Base-by-base conservation (phyloP, 1,139 yeast species). In the Geotrichum fermentans region DNA sequence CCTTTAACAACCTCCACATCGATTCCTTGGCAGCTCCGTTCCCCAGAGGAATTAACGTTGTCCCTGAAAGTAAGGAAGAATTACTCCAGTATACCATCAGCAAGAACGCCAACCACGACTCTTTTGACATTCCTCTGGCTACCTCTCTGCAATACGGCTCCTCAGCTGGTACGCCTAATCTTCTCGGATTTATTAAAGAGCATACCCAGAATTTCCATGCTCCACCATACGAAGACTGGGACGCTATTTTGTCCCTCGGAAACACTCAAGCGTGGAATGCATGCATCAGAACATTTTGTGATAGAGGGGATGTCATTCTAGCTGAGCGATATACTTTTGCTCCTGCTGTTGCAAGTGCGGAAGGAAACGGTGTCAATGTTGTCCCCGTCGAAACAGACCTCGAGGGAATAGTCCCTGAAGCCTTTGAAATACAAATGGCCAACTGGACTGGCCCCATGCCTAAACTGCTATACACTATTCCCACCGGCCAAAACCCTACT, bases 401-500 rank as follows among this genome's bases (percentile, higher is more conserved):
- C 34, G 75, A 77, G 57, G 97, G 97, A 56, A 75, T 90, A 45
- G 67, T 86, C 49, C 96, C 97, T 18, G 83, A 79, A 47, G 77
- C 78, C 43, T 73, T 90, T 53, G 90, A 75, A 18, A 68, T 69
- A 42, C 71, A 80, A 53, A 74, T 90, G 65, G 78, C 74, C 57
- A 73, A 75, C 60, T 89, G 97, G 97, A 73, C 71, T 60, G 66
- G 80, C 67, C 64, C 84, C 74, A 78, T 76, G 66, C 95, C 95
- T 54, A 86, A 82, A 66, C 72, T 89, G 51, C 74, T 89, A 57
- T 89, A 89, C 76, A 82, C 90, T 40, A 86, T 89, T 59, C 82
- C 89, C 56, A 89, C 96, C 21, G 97, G 97, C 50, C 97, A 89
- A 72, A 89, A 89, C 74, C 97, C 97, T 52, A 88, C 96, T 29